These are phyloP conservation scores for Vigna mungo DNA, from an alignment of 306 rosid genomes.

Conservation along the genomic window DNA sequence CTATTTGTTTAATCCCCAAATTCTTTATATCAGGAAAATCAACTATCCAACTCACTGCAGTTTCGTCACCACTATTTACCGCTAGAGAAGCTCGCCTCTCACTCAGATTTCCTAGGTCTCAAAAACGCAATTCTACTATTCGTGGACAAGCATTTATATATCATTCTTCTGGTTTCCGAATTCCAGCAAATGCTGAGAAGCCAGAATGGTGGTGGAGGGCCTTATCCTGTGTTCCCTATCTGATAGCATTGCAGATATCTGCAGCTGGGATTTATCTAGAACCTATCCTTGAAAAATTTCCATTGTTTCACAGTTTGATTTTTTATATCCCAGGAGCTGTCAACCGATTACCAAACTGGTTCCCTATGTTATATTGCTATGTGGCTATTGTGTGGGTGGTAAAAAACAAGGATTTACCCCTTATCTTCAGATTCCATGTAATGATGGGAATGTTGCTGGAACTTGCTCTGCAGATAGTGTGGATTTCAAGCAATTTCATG, in stretches of 20 bases:
- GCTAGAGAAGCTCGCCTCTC: slow-evolving; percentile 46
- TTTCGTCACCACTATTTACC: slow-evolving; percentile 45
- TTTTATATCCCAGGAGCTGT: slow-evolving; percentile 78
- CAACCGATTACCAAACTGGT: slow-evolving; percentile 76
- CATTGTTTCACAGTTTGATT: slow-evolving; percentile 55
- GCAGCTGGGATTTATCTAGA: slow-evolving; percentile 68
- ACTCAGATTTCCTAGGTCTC: slow-evolving; percentile 41
- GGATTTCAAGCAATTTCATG: slow-evolving; percentile 73
- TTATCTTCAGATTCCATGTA: slow-evolving; percentile 72
- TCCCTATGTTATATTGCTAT: slow-evolving; percentile 67
- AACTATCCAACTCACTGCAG: slow-evolving; percentile 42
- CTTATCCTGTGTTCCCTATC: slow-evolving; percentile 78
- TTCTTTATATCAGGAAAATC: slow-evolving; percentile 53
- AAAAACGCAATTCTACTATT: slow-evolving; percentile 42
- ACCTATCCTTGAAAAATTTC: slow-evolving; percentile 62
- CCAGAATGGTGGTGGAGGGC: slow-evolving; percentile 98
- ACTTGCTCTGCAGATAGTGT: slow-evolving; percentile 62
- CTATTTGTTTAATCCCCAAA: background rate
- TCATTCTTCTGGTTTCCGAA: slow-evolving; percentile 57
- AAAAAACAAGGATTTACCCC: slow-evolving; percentile 69
- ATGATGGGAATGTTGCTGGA: slow-evolving; percentile 81
- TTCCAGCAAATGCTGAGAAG: slow-evolving; percentile 65
- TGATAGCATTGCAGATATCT: slow-evolving; percentile 73
- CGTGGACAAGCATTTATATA: slow-evolving; percentile 58
- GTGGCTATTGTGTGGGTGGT: slow-evolving; percentile 66